Evolutionary conservation across 192 early-diverging fungal species (phyloP), one percentile per base, ranked within the genome.

Genomic region (Coemansia sp.): DNA sequence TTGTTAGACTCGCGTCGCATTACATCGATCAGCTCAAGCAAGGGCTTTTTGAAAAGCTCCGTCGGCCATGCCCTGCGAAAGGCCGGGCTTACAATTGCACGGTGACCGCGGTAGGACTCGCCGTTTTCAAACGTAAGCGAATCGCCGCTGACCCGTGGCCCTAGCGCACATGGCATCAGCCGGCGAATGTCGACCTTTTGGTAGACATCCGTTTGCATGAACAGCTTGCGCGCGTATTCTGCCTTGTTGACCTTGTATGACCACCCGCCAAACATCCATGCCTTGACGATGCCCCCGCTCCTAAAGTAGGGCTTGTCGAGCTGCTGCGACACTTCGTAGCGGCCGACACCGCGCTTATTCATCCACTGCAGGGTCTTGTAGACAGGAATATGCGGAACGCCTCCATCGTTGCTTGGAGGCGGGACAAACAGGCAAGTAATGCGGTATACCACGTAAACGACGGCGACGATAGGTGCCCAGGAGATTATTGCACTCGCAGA

Each of bases 51-150:
- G 43, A 84, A 77, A 65, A 76, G 58, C 23, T 32, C 49, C 14
- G 83, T 70, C n/a, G 75, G 76, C 76, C 73, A 82, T 8, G 73
- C 59, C 32, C 81, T 71, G 50, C 73, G 76, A 60, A 85, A 85
- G 4, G 81, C 81, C 7, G 77, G 77, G 67, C 74, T 73, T 49
- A 83, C 67, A 23, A 85, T 71, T 7, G 75, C 72, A 25, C 81
- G 76, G 50, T 83, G 81, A 56, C 81, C 74, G 40, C 71, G 71
- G 62, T 76, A 83, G 10, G 68, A 66, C 8, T 82, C 67, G 43
- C 77, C 71, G 59, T 83, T 77, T 35, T 77, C 73, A 50, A 83
- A 82, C 23, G 69, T 59, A 4, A 85, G 65, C n/a, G 75, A 78
- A 32, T 66, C 61, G 53, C 74, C 74, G 9, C 65, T 67, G 53